Conservation (phyloP, 176 grass and related monocot genomes). For the Poa annua region DNA sequence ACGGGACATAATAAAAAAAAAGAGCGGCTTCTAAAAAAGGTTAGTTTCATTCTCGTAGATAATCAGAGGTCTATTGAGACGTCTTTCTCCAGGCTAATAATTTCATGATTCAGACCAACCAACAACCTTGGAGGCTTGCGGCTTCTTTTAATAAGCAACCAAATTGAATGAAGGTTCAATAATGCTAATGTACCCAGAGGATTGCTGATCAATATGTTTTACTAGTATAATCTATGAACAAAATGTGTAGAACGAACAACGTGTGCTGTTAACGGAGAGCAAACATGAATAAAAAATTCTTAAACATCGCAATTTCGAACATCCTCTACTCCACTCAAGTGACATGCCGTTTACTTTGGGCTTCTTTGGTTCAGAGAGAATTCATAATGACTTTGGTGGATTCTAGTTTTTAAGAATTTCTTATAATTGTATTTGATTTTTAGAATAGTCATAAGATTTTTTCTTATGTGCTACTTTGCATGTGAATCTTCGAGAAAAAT, state of each 20-base stretch:
- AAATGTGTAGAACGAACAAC: background rate
- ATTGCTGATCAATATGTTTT: background rate
- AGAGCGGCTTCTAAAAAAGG: background rate
- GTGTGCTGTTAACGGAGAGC: background rate
- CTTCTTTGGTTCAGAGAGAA: background rate
- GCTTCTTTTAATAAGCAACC: background rate
- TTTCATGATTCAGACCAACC: background rate
- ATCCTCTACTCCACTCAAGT: background rate
- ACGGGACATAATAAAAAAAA: background rate
- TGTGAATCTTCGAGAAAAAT: too few relatives aligned
- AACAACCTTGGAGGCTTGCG: slow-evolving; percentile 2
- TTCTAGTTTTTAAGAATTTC: too few relatives aligned
- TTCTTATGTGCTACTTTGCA: too few relatives aligned
- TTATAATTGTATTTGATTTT: too few relatives aligned
- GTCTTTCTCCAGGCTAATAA: slow-evolving; percentile 13
- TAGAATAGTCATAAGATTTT: too few relatives aligned
- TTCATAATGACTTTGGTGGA: background rate
- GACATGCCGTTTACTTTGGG: background rate
- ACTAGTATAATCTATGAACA: background rate
- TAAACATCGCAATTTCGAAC: background rate
- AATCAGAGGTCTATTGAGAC: background rate
- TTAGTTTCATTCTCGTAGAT: background rate
- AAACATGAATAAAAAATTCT: background rate
- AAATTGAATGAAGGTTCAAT: background rate
- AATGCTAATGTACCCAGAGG: background rate